phyloP scores from a whole-genome alignment of 805 yeast genomes.

The Candida morakotiae region DNA sequence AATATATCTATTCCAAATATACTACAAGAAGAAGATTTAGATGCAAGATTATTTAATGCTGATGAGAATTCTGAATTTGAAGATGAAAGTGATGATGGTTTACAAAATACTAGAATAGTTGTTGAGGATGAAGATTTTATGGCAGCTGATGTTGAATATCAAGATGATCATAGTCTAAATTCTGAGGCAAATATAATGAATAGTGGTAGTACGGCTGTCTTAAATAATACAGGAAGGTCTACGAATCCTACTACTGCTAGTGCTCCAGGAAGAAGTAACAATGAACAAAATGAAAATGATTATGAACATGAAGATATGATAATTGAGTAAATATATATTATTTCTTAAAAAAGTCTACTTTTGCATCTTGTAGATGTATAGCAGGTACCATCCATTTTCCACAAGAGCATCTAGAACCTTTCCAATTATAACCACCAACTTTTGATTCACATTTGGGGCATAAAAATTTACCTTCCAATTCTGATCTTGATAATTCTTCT shows the following conservation, averaged over 20 bases:
- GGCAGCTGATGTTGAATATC: conserved; percentile 47
- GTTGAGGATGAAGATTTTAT: conserved; percentile 35
- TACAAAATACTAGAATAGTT: background rate
- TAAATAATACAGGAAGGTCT: conserved; percentile 14
- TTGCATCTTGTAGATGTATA: conserved; percentile 71
- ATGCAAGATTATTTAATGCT: conserved; percentile 43
- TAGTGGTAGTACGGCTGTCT: conserved; percentile 10
- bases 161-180: conserved; percentile 31
- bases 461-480: conserved; percentile 77
- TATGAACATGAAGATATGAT: conserved; percentile 42
- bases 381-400: conserved; percentile 97
- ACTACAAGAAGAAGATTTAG: conserved; percentile 32
- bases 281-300: conserved; percentile 13
- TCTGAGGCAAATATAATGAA: conserved; percentile 12
- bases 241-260: conserved; percentile 19
- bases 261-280: conserved; percentile 8
- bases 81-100: conserved; percentile 19
- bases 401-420: conserved; percentile 89
- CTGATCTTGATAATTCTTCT: conserved; percentile 65
- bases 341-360: conserved; percentile 61
- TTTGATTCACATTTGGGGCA: conserved; percentile 85
- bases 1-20: background rate
- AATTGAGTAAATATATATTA: conserved; percentile 22
- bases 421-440: conserved; percentile 92
- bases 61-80: conserved; percentile 31